Base-by-base conservation (phyloP, 2,329 filamentous ascomycete species). In the Ramularia endophylla region DNA sequence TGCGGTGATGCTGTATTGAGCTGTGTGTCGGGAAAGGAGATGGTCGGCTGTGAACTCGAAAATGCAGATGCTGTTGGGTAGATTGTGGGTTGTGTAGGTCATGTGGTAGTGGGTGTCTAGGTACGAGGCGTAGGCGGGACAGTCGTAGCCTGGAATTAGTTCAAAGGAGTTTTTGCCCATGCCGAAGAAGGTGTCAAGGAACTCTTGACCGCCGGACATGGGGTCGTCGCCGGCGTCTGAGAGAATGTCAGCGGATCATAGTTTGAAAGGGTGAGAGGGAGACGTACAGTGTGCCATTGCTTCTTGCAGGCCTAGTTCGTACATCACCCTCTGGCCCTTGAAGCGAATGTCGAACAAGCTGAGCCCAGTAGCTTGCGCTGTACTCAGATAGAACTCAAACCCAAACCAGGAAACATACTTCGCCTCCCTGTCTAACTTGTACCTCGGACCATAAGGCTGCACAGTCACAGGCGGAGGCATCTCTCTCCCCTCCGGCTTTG, bases 221-320 rank as follows among this genome's bases (percentile, higher is more conserved):
- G 71, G 70, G 39, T 70, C 61, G 46, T 65, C 63, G 0, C 70
- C 70, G 3, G 69, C 72, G n/a, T n/a, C n/a, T n/a, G n/a, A n/a
- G n/a, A n/a, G n/a, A n/a, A n/a, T n/a, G n/a, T n/a, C n/a, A n/a
- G n/a, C n/a, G n/a, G n/a, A n/a, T n/a, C n/a, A n/a, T n/a, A n/a
- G n/a, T n/a, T n/a, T n/a, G n/a, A n/a, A n/a, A n/a, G n/a, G n/a
- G n/a, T n/a, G n/a, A n/a, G n/a, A n/a, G n/a, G n/a, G n/a, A n/a
- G n/a, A n/a, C n/a, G n/a, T n/a, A 46, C 76, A 76, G 42, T 75
- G 72, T 3, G 73, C 69, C 18, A 73, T 60, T 0, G 72, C 73
- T 53, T 76, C 73, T 53, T 77, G 71, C 36, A 75, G 59, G 7
- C 67, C 67, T 4, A 76, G 64, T 56, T 76, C 71, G 50, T 76